Evolutionary conservation across 768 basidiomycete genomes (phyloP).

Genomic region (Termitomyces sp.): DNA sequence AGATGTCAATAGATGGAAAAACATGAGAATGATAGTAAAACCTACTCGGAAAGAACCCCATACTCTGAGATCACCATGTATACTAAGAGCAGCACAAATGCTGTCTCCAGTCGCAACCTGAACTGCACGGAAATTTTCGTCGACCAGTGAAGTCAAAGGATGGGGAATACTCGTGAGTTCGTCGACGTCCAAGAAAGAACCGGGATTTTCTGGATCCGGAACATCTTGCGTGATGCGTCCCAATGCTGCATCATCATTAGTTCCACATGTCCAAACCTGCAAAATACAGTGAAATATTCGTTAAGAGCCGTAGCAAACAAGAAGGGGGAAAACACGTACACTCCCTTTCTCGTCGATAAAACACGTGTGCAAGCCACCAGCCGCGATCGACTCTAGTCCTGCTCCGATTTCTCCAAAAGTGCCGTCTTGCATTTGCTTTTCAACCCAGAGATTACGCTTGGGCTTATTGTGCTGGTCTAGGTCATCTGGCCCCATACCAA

Average conservation of each 20-base stretch:
- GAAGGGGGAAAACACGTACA: conserved; percentile 43
- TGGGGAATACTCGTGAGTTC: conserved; percentile 55
- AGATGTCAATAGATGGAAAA: conserved; percentile 3
- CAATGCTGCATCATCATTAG: conserved; percentile 86
- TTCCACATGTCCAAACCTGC: conserved; percentile 81
- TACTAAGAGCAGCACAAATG: conserved; percentile 79
- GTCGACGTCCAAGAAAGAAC: conserved; percentile 49
- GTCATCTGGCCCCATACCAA: conserved; percentile 79
- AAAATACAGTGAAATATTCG: background rate
- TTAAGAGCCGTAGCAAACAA: background rate
- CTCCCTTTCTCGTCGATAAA: conserved; percentile 87
- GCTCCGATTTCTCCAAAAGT: conserved; percentile 65
- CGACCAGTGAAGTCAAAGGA: conserved; percentile 62
- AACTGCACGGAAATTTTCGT: conserved; percentile 82
- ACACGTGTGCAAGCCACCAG: conserved; percentile 86
- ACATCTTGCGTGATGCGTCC: conserved; percentile 67
- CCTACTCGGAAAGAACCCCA: conserved; percentile 90
- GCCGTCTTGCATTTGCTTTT: conserved; percentile 67
- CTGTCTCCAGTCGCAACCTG: conserved; percentile 82
- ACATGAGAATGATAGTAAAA: conserved; percentile 3
- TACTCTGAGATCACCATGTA: conserved; percentile 74
- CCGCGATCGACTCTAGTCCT: conserved; percentile 78
- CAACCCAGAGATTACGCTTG: conserved; percentile 70
- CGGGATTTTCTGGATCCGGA: conserved; percentile 58
- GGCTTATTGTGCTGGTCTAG: conserved; percentile 75